Evolutionary conservation across 371 early-diverging fungal genomes (phyloP), one percentile per base, ranked within the genome.

Genomic region (Circinella umbellata): DNA sequence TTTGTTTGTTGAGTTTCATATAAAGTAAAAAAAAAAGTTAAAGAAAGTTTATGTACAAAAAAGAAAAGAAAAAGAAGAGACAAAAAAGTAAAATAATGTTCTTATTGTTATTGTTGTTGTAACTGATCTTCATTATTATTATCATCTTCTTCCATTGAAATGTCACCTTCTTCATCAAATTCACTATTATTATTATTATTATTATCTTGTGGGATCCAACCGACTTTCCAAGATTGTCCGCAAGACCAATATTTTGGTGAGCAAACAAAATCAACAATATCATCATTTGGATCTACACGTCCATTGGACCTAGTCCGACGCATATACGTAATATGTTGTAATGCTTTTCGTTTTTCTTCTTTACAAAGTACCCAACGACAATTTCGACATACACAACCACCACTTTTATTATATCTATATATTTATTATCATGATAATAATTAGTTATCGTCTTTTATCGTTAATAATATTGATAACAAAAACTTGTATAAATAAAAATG

Each of bases 341-440:
- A 62, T 15, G 82, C 84, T 61, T 84, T 84, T 10, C 80, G 75
- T 51, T 81, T 81, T 70, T 84, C 84, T 74, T 84, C 84, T 69
- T 84, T 84, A 67, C 81, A 84, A 46, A 84, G 74, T 3, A 84
- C 81, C 84, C 84, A 84, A 36, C 79, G 76, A 61, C 84, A 84
- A 61, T 76, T 70, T 37, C 81, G 80, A 62, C 84, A 84, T n/a
- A 84, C 81, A 71, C 81, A 79, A 9, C 82, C 82, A 51, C 80
- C 79, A 61, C 80, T 80, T 66, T 84, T 84, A 69, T 84, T 80
- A 61, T 80, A 84, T 64, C 84, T 84, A 74, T 42, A 42, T 42
- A 42, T 11, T 9, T 42, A 9, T 42, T 9, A 42, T 9, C 3
- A 42, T 42, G 11, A 11, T 9, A 11, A 42, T 42, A 42, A 42